phyloP scores from a whole-genome alignment of 495 filamentous ascomycete species.

The Hypoxylon fragiforme region DNA sequence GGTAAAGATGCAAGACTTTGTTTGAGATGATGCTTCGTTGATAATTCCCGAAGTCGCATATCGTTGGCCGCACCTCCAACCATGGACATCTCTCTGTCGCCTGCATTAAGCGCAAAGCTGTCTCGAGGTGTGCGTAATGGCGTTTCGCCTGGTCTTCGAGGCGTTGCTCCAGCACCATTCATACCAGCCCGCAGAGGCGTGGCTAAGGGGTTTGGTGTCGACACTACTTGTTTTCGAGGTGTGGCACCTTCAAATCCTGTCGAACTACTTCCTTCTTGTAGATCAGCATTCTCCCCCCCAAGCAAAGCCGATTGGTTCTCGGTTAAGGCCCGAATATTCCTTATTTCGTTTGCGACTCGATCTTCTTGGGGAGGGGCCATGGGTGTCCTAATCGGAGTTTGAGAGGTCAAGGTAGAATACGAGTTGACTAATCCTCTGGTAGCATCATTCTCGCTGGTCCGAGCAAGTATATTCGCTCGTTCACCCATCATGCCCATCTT shows the following conservation, averaged over 20 bases:
- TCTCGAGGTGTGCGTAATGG: constrained; percentile 91
- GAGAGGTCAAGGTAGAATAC: constrained; percentile 77
- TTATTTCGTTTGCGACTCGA: constrained; percentile 93
- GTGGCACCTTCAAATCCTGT: constrained; percentile 88
- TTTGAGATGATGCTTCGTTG: constrained; percentile 69
- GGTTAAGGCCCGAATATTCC: constrained; percentile 88
- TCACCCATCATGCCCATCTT: constrained; percentile 98
- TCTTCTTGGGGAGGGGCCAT: constrained; percentile 90
- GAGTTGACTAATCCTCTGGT: constrained; percentile 85
- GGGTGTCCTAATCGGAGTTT: constrained; percentile 88
- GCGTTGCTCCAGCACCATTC: constrained; percentile 73
- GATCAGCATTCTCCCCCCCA: constrained; percentile 89
- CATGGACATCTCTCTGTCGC: constrained; percentile 64
- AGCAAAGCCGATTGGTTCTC: constrained; percentile 95
- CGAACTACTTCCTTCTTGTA: constrained; percentile 77
- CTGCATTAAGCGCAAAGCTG: constrained; percentile 79
- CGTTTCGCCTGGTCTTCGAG: constrained; percentile 74
- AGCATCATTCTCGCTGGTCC: constrained; percentile 79
- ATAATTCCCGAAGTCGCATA: constrained; percentile 70
- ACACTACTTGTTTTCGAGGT: constrained; percentile 75
- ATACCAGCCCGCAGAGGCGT: constrained; percentile 79
- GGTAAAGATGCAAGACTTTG: constrained; percentile 79
- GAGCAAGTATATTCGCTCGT: constrained; percentile 74
- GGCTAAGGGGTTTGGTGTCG: constrained; percentile 93
- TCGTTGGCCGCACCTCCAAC: constrained; percentile 80